phyloP scores from a whole-genome alignment of 148 eudicot genomes.

The Cornus kousa region DNA sequence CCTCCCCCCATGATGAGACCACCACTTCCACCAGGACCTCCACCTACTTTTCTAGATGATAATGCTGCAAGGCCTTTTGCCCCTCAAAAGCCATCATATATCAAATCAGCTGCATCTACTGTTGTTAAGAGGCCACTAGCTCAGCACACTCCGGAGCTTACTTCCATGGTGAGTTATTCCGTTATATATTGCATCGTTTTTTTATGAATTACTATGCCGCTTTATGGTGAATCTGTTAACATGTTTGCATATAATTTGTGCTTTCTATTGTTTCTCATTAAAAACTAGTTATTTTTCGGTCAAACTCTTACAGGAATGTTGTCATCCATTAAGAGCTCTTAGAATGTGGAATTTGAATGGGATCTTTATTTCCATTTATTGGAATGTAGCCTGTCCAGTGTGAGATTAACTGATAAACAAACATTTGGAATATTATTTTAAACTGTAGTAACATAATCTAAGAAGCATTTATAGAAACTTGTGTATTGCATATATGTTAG shows the following conservation, averaged over 20 bases:
- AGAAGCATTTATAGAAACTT: not conserved
- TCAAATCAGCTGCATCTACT: constrained; percentile 95
- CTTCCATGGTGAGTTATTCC: constrained; percentile 74
- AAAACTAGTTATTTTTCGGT: not conserved
- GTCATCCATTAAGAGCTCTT: not conserved
- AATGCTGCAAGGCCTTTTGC: constrained; percentile 39
- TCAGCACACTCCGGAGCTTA: constrained; percentile 96
- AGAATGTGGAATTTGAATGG: not conserved
- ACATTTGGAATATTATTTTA: not conserved
- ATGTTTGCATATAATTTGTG: not conserved
- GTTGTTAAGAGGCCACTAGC: constrained; percentile 98
- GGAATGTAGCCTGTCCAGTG: not conserved
- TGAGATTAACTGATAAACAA: not conserved
- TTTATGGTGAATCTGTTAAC: not conserved
- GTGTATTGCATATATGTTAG: not conserved
- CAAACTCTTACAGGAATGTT: not conserved
- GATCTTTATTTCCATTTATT: not conserved
- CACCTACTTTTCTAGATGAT: constrained; percentile 57
- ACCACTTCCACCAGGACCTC: constrained; percentile 97
- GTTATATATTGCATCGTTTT: not conserved
- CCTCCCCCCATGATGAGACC: constrained; percentile 94
- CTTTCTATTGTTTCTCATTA: not conserved
- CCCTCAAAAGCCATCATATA: constrained; percentile 85
- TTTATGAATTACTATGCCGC: not conserved
- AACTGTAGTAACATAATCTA: not conserved